These are phyloP conservation scores for Ceriops decandra DNA, from an alignment of 345 rosid species.

Conservation along the genomic window DNA sequence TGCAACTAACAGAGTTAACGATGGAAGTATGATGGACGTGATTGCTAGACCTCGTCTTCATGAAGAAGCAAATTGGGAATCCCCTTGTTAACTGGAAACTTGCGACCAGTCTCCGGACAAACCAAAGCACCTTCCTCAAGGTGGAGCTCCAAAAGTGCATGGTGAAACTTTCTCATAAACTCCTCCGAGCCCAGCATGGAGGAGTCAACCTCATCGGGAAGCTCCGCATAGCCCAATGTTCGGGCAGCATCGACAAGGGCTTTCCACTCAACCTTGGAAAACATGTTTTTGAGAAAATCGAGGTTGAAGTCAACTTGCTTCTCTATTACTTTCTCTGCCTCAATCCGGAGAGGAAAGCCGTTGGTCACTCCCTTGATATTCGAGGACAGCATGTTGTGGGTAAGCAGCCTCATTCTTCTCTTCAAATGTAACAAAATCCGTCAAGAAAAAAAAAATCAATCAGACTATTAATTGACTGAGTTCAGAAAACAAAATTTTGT, in stretches of 20 bases:
- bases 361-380: constrained; percentile 81
- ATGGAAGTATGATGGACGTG: too few relatives aligned
- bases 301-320: constrained; percentile 72
- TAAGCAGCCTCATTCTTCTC: constrained; percentile 56
- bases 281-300: constrained; percentile 65
- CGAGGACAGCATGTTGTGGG: constrained; percentile 89
- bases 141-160: constrained; percentile 80
- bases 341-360: constrained; percentile 77
- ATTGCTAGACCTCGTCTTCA: constrained; percentile 62
- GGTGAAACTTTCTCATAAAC: constrained; percentile 67
- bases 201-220: constrained; percentile 57
- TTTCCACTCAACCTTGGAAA: constrained; percentile 76
- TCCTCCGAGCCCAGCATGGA: constrained; percentile 59
- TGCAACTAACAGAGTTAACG: too few relatives aligned
- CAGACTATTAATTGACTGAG: not conserved
- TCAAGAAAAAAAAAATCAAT: not conserved
- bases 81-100: constrained; percentile 68
- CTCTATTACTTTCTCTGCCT: constrained; percentile 53
- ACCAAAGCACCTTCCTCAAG: constrained; percentile 88
- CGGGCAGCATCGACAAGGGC: constrained; percentile 64
- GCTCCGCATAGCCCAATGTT: constrained; percentile 61
- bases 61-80: constrained; percentile 96
- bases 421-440: not conserved
- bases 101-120: constrained; percentile 81
- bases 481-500: too few relatives aligned